Evolutionary conservation across 2,329 filamentous ascomycete genomes (phyloP).

Genomic region (Fusarium fujikuroi): DNA sequence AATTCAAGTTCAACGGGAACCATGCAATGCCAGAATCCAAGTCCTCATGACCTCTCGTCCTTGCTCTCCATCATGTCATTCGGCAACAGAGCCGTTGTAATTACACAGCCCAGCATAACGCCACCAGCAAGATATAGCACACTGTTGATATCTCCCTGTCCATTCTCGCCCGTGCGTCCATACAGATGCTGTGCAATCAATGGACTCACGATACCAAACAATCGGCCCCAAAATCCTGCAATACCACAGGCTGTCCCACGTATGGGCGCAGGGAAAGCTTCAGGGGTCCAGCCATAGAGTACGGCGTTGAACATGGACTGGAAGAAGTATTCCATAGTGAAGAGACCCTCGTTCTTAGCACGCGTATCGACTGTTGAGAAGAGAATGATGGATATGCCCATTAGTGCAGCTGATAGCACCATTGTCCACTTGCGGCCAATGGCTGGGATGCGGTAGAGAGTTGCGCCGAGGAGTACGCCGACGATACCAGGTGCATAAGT

Average conservation of each 20-base stretch:
- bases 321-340: conserved; percentile 57
- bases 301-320: conserved; percentile 54
- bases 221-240: conserved; percentile 67
- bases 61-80: conserved; percentile 50
- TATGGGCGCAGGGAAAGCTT: conserved; percentile 66
- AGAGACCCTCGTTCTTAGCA: conserved; percentile 52
- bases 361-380: conserved; percentile 55
- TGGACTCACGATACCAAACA: conserved; percentile 68
- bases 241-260: conserved; percentile 67
- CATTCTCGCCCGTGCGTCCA: conserved; percentile 41
- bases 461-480: conserved; percentile 60
- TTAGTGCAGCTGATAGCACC: conserved; percentile 57
- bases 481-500: conserved; percentile 64
- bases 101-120: conserved; percentile 62
- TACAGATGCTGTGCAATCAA: conserved; percentile 62
- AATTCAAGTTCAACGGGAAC: neutral
- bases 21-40: neutral
- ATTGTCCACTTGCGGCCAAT: conserved; percentile 57
- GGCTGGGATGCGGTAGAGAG: conserved; percentile 52
- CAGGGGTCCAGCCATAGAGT: conserved; percentile 62
- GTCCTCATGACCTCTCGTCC: conserved; percentile 41
- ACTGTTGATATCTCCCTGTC: conserved; percentile 55
- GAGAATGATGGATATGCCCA: conserved; percentile 58
- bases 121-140: conserved; percentile 67
- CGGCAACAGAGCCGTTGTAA: conserved; percentile 62